A percentile compares a stretch with the other conserved stretches of the same genome.
Conservation (phyloP, 1,284 basidiomycete genomes). For the Vanrija humicola region DNA sequence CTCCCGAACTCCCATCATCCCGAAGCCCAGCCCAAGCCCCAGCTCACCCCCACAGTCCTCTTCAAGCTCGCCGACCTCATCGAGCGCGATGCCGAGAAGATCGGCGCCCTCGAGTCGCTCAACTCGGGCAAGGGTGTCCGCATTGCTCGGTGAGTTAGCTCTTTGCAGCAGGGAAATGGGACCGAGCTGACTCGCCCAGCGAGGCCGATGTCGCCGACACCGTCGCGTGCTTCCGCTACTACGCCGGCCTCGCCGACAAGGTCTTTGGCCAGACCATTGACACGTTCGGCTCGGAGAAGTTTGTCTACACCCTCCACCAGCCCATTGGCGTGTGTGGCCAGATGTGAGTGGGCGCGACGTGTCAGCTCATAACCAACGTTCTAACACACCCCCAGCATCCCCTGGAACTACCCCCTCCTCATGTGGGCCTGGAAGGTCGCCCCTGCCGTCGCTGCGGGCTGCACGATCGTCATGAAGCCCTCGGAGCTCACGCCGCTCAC, state of each 20-base stretch:
- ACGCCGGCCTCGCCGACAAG: conserved; percentile 64
- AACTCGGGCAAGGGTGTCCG: conserved; percentile 82
- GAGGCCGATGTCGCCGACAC: conserved; percentile 81
- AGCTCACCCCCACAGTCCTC: conserved; percentile 51
- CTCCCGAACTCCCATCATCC: too few relatives aligned
- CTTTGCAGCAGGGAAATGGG: neutral
- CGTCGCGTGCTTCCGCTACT: conserved; percentile 74
- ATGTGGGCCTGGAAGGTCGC: conserved; percentile 94
- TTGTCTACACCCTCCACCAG: conserved; percentile 84
- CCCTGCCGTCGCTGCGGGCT: conserved; percentile 72
- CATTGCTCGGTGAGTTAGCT: conserved; percentile 59
- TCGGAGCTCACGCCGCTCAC: conserved; percentile 88
- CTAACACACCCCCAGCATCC: conserved; percentile 58
- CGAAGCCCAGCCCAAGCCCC: too few relatives aligned
- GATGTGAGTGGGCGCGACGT: conserved; percentile 56
- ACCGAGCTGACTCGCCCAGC: conserved; percentile 52
- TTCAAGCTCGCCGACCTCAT: conserved; percentile 86
- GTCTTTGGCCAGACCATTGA: conserved; percentile 55
- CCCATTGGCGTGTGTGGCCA: conserved; percentile 91
- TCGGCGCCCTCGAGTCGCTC: conserved; percentile 71
- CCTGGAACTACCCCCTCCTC: conserved; percentile 87
- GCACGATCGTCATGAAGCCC: conserved; percentile 57
- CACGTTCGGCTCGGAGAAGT: conserved; percentile 55
- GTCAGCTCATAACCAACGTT: neutral
- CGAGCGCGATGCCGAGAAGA: conserved; percentile 65